Base-by-base conservation (phyloP, 768 basidiomycete species). In the Leccinum boreale region DNA sequence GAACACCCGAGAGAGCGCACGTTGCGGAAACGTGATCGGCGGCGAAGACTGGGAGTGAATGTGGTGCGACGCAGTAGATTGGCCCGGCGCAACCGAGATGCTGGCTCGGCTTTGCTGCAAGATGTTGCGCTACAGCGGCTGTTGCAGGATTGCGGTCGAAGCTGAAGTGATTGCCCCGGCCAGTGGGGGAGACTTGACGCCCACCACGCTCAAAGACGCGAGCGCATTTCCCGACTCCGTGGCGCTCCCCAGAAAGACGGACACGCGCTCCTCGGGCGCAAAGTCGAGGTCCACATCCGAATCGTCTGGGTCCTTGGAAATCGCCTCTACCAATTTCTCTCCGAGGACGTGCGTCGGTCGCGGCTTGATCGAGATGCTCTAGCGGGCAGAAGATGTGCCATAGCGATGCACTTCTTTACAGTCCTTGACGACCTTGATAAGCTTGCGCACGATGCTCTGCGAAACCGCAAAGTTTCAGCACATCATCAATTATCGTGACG, bases 271-370 rank as follows among this genome's bases (percentile, higher is more conserved):
- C 5, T 82, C 85, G 2, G 79, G 79, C 6, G 81, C 75, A 62
- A 92, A 92, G 67, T 92, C 90, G 28, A 92, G 78, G 69, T 92
- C 90, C 35, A 92, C 79, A 54, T 90, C 89, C 1, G 84, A 86
- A 53, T 89, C 87, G n/a, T 81, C 79, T 21, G 83, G 82, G 19
- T 80, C 63, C 47, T 68, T 70, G 26, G 72, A 68, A 68, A 57
- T 73, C 48, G 81, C 85, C 56, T 85, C 82, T n/a, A 86, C 86
- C 52, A 89, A 88, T 39, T 81, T 81, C 62, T 83, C 81, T 7
- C 86, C 85, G 1, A 86, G 73, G 1, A 86, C 69, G 58, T 85
- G 84, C 56, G 62, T 75, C 58, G 56, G 75, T 45, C 52, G 74
- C 29, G 61, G 74, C 57, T 63, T 78, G 73, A 64, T 45, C 45